A percentile compares a stretch with the other conserved stretches of the same genome.
Evolutionary conservation across 305 asterid genomes (phyloP).

Genomic region (Fraxinus paxiana): DNA sequence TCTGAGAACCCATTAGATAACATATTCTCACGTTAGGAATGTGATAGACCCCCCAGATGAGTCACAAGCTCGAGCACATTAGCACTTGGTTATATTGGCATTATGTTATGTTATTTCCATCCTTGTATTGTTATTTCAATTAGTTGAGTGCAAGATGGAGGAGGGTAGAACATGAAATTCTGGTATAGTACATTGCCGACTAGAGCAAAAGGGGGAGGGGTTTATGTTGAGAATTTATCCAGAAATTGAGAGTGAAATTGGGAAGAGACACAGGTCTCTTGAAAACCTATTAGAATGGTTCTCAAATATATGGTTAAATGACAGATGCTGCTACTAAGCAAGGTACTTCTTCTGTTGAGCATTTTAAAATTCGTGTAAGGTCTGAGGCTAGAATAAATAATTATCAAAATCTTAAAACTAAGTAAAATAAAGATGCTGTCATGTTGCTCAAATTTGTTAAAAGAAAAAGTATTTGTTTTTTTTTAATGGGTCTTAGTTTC

Average conservation of each 20-base stretch:
- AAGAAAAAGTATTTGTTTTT: not conserved
- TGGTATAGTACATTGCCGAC: not conserved
- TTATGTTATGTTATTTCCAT: not conserved
- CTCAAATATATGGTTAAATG: not conserved
- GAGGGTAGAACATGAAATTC: not conserved
- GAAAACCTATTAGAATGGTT: not conserved
- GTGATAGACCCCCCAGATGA: not conserved
- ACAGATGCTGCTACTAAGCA: not conserved
- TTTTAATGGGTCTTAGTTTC: not conserved
- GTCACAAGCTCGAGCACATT: not conserved
- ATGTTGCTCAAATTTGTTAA: not conserved
- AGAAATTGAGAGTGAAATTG: not conserved
- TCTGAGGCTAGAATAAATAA: not conserved
- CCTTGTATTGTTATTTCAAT: no score
- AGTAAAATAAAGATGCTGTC: not conserved
- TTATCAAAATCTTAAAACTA: not conserved
- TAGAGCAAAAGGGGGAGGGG: not conserved
- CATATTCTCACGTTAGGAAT: not conserved
- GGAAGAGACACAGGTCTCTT: not conserved
- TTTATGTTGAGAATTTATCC: not conserved
- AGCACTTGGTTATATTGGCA: not conserved
- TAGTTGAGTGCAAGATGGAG: not conserved
- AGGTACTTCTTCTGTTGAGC: not conserved
- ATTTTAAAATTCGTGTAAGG: not conserved
- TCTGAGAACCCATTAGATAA: not conserved